These are phyloP conservation scores for Geotrichum ghanense DNA, from an alignment of 805 yeast species.

Conservation along the genomic window DNA sequence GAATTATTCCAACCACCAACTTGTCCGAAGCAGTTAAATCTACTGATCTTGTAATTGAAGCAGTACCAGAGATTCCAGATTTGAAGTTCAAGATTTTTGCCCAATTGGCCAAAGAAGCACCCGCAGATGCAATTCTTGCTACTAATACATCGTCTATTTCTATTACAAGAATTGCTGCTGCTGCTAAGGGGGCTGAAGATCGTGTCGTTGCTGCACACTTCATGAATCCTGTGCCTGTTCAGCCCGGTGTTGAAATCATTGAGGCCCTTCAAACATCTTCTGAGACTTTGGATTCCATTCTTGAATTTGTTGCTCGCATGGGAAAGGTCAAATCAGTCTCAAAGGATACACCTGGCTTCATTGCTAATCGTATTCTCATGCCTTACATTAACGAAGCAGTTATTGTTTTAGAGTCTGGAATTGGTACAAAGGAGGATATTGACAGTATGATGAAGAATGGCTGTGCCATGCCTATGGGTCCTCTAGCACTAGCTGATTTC, in stretches of 20 bases:
- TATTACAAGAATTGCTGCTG: conserved; percentile 33
- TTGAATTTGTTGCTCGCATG: conserved; percentile 25
- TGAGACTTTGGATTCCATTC: conserved; percentile 23
- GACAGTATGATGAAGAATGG: conserved; percentile 35
- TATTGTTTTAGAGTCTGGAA: conserved; percentile 29
- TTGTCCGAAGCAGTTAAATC: conserved; percentile 18
- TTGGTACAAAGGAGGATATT: conserved; percentile 30
- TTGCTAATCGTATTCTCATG: conserved; percentile 32
- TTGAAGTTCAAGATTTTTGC: conserved; percentile 27
- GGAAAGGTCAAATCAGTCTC: conserved; percentile 29
- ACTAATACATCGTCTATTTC: conserved; percentile 34
- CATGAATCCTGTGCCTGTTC: conserved; percentile 37
- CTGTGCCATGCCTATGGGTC: conserved; percentile 38
- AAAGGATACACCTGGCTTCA: conserved; percentile 31
- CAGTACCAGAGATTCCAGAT: conserved; percentile 31
- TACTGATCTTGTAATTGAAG: conserved; percentile 32
- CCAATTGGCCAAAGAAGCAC: conserved; percentile 23
- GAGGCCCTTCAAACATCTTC: conserved; percentile 30
- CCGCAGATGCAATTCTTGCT: conserved; percentile 25
- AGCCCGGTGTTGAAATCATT: conserved; percentile 33
- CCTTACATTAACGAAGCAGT: conserved; percentile 36
- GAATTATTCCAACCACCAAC: conserved; percentile 18
- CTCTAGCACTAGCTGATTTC: conserved; percentile 32
- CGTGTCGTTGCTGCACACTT: conserved; percentile 33
- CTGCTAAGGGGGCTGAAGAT: conserved; percentile 30